Conservation (phyloP, 805 yeast species). For the Saccharomycopsis synnaedendra region DNA sequence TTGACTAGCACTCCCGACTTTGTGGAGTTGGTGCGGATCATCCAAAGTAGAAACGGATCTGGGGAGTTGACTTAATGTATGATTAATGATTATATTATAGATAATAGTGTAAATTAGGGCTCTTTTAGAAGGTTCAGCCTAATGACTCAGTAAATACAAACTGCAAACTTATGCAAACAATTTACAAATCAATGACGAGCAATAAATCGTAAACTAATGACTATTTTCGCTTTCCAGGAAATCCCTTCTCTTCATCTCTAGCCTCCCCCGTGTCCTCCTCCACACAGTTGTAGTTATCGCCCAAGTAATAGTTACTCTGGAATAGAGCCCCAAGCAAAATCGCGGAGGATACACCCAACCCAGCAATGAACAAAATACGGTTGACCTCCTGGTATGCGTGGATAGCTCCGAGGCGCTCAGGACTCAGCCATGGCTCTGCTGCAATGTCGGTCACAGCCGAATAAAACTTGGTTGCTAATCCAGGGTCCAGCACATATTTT, state of each 20-base stretch:
- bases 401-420: slow-evolving; percentile 24
- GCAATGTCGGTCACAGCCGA: slow-evolving; percentile 20
- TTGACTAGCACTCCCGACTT: slow-evolving; percentile 6
- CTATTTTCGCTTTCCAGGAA: no score
- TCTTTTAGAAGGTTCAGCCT: no score
- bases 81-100: neutral
- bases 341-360: slow-evolving; percentile 23
- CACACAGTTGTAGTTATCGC: slow-evolving; percentile 24
- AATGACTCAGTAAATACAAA: neutral
- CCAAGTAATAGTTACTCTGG: slow-evolving; percentile 26
- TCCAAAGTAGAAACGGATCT: neutral
- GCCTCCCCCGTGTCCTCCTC: neutral
- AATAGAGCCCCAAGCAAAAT: slow-evolving; percentile 23
- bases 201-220: no score
- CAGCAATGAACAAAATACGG: slow-evolving; percentile 22
- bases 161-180: neutral
- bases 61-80: neutral
- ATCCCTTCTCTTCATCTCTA: neutral
- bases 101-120: neutral
- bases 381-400: slow-evolving; percentile 23
- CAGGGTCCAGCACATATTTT: slow-evolving; percentile 22
- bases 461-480: slow-evolving; percentile 19
- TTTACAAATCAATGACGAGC: no score
- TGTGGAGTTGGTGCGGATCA: slow-evolving; percentile 6
- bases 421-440: slow-evolving; percentile 20